A percentile compares a stretch with the other conserved stretches of the same genome.
These are phyloP conservation scores for Candida quercuum DNA, from an alignment of 805 yeast species.

Conservation along the genomic window DNA sequence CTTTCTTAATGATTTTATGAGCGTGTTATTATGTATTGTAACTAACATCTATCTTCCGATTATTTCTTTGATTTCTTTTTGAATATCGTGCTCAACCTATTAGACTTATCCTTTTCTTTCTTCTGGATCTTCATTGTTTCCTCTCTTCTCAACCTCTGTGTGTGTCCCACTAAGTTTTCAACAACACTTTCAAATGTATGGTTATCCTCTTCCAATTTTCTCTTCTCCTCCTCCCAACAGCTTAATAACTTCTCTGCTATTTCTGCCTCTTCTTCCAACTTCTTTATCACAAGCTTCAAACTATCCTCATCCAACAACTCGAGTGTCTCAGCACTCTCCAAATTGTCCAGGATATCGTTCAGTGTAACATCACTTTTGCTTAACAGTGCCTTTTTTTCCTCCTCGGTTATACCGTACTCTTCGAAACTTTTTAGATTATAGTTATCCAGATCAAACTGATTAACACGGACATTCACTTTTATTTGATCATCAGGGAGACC, in stretches of 20 bases:
- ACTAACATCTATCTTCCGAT: no score
- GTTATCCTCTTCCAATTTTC: conserved; percentile 55
- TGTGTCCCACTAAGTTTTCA: conserved; percentile 84
- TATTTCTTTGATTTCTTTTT: conserved; percentile 2
- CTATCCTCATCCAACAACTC: conserved; percentile 28
- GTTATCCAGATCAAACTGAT: conserved; percentile 18
- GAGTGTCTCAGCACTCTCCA: conserved; percentile 14
- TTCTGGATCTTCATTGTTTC: conserved; percentile 32
- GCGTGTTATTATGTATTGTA: no score
- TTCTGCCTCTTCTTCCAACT: conserved; percentile 29
- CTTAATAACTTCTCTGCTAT: conserved; percentile 34
- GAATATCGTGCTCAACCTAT: conserved; percentile 6
- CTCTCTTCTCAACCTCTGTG: conserved; percentile 67
- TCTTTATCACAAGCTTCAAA: conserved; percentile 31
- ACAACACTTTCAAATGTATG: conserved; percentile 81
- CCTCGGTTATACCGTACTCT: conserved; percentile 28
- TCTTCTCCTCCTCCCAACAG: conserved; percentile 48
- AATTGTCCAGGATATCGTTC: conserved; percentile 9
- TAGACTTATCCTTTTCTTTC: conserved; percentile 23
- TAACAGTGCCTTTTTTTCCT: conserved; percentile 22
- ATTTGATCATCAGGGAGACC: conserved; percentile 66
- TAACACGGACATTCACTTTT: conserved; percentile 30
- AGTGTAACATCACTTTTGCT: conserved; percentile 19
- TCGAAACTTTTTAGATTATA: conserved; percentile 22
- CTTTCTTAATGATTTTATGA: not conserved